These are phyloP conservation scores for Medicago arabica DNA, from an alignment of 306 rosid species.

Conservation along the genomic window DNA sequence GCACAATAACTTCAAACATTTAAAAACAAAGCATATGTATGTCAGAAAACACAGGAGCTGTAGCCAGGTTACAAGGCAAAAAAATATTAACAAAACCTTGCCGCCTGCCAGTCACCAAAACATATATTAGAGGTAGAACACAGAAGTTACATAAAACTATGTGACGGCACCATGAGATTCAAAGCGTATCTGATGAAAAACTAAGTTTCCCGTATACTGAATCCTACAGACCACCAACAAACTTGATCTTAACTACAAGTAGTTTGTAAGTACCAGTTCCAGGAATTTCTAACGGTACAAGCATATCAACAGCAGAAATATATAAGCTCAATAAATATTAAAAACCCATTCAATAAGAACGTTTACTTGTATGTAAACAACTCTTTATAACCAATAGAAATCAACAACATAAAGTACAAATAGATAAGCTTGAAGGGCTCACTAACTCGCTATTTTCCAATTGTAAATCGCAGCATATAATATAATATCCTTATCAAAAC, in stretches of 20 bases:
- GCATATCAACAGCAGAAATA: constrained; percentile 19
- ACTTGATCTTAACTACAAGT: constrained; percentile 28
- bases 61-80: constrained; percentile 3
- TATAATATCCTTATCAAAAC: neutral
- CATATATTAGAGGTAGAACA: neutral
- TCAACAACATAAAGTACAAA: constrained; percentile 27
- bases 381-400: constrained; percentile 25
- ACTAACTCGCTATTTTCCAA: neutral
- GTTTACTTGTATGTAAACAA: constrained; percentile 7
- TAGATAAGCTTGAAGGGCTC: constrained; percentile 17
- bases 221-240: constrained; percentile 29
- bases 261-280: constrained; percentile 18
- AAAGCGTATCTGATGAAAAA: neutral
- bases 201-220: constrained; percentile 23
- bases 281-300: neutral
- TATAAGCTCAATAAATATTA: constrained; percentile 23
- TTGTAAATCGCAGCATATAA: constrained; percentile 23
- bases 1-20: neutral
- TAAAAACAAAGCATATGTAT: neutral
- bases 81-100: constrained; percentile 19
- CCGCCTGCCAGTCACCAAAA: constrained; percentile 35
- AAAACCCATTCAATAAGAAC: constrained; percentile 22
- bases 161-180: neutral
- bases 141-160: neutral
- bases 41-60: constrained; percentile 24